phyloP scores from a whole-genome alignment of 2,329 filamentous ascomycete genomes.

The Colletotrichum phormii region DNA sequence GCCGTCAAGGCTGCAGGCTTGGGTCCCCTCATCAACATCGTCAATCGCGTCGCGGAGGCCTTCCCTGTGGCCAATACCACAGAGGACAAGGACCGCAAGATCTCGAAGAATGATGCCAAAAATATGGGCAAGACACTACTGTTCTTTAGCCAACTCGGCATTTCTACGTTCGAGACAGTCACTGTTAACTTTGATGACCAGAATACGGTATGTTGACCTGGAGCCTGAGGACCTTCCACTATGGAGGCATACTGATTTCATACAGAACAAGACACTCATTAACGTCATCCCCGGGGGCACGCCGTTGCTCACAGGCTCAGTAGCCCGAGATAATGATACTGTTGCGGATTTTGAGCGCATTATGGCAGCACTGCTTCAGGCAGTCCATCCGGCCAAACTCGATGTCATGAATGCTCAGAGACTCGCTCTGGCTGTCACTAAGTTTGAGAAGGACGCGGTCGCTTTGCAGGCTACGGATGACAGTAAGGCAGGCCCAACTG shows the following conservation, averaged over 20 bases:
- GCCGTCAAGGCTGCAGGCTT: slow-evolving; percentile 65
- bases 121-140: slow-evolving; percentile 51
- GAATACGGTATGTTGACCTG: slow-evolving; percentile 45
- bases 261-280: slow-evolving; percentile 63
- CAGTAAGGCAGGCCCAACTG: slow-evolving; percentile 55
- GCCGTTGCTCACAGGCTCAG: not conserved
- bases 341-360: slow-evolving; percentile 8
- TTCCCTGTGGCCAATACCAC: slow-evolving; percentile 39
- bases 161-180: slow-evolving; percentile 52
- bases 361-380: slow-evolving; percentile 11
- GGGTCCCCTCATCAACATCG: slow-evolving; percentile 65
- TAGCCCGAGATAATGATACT: slow-evolving; percentile 1
- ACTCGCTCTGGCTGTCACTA: not conserved
- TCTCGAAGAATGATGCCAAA: slow-evolving; percentile 16
- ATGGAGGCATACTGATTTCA: slow-evolving; percentile 51
- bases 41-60: slow-evolving; percentile 51
- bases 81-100: slow-evolving; percentile 42
- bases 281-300: slow-evolving; percentile 7
- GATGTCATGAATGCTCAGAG: not conserved
- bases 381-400: slow-evolving; percentile 25
- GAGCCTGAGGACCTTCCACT: not conserved
- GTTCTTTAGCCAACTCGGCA: slow-evolving; percentile 57
- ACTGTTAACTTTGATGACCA: slow-evolving; percentile 54
- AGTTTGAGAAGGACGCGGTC: slow-evolving; percentile 17
- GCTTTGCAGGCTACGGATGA: slow-evolving; percentile 6